Conservation (phyloP, 805 yeast genomes). For the Maudiozyma turicensis region DNA sequence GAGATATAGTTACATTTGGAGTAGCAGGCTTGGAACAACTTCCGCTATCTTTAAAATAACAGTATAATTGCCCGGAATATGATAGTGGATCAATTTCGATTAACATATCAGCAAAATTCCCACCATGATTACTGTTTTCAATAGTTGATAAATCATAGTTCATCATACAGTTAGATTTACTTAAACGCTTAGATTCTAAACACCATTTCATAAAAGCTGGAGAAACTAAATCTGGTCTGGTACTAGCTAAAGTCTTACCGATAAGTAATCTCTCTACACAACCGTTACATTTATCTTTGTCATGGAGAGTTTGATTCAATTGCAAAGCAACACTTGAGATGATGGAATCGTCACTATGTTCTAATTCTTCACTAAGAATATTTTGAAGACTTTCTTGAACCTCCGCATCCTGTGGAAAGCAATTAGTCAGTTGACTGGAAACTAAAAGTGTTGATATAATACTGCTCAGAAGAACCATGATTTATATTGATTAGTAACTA, state of each 20-base stretch:
- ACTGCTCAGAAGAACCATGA: not conserved
- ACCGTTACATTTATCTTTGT: not conserved
- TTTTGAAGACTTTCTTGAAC: not conserved
- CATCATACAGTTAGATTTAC: not conserved
- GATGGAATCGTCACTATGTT: not conserved
- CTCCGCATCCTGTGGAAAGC: not conserved
- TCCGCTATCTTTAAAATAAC: not conserved
- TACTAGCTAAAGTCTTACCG: not conserved
- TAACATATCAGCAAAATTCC: not conserved
- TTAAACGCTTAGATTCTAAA: not conserved
- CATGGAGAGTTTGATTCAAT: not conserved
- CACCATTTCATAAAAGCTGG: not conserved
- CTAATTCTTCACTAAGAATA: not conserved
- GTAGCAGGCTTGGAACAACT: not conserved
- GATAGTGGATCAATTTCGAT: not conserved
- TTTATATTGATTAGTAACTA: too few species aligned
- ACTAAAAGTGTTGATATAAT: not conserved
- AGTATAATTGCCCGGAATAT: not conserved
- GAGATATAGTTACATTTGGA: not conserved
- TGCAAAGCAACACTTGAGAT: not conserved
- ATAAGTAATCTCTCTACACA: not conserved
- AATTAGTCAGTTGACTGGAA: not conserved
- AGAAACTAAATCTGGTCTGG: not conserved
- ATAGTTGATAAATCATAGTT: not conserved
- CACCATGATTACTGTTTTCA: not conserved